Percentiles rank a stretch among this genome's conserved stretches.
These are phyloP conservation scores for Globisporangium rhizosaccharum DNA, from an alignment of 352 stramenopile genomes.

Conservation along the genomic window DNA sequence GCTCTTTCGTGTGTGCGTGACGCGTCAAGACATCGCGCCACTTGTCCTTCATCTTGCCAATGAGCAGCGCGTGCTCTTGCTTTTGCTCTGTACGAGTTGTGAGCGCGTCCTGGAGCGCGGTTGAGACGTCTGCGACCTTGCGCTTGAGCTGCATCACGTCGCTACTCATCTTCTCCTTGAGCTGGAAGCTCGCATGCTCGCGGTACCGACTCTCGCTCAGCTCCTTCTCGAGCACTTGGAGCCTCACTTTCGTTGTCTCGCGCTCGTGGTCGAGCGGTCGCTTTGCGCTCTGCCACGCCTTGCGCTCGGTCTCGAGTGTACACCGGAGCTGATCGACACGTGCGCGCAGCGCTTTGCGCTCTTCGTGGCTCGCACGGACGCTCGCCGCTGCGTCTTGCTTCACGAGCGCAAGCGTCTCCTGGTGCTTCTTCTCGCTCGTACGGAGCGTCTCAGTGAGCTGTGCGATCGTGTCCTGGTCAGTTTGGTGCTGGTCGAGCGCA, in stretches of 20 bases:
- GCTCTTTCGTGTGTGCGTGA: conserved; percentile 44
- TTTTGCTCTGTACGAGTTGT: conserved; percentile 41
- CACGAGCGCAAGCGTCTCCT: conserved; percentile 51
- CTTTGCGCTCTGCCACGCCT: conserved; percentile 56
- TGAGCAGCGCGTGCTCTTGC: conserved; percentile 33
- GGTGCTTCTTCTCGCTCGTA: conserved; percentile 54
- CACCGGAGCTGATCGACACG: conserved; percentile 60
- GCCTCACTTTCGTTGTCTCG: conserved; percentile 36
- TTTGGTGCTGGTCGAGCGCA: conserved; percentile 68
- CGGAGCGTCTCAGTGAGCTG: conserved; percentile 50
- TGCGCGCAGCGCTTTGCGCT: conserved; percentile 62
- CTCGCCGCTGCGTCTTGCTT: conserved; percentile 44
- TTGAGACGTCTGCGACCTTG: conserved; percentile 47
- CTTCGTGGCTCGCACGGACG: conserved; percentile 55
- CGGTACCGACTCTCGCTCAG: conserved; percentile 52
- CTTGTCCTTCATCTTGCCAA: conserved; percentile 60
- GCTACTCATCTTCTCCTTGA: conserved; percentile 62
- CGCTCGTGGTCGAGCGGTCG: conserved; percentile 48
- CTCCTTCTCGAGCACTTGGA: conserved; percentile 65
- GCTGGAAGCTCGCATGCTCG: conserved; percentile 54
- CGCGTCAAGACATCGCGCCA: conserved; percentile 44
- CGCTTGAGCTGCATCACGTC: conserved; percentile 48
- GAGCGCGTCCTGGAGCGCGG: conserved; percentile 46
- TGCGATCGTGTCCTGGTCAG: conserved; percentile 46
- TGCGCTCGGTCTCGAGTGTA: conserved; percentile 61